Percentiles rank a stretch among this genome's conserved stretches.
These are phyloP conservation scores for Neurospora discreta DNA, from an alignment of 495 filamentous ascomycete genomes.

Conservation along the genomic window DNA sequence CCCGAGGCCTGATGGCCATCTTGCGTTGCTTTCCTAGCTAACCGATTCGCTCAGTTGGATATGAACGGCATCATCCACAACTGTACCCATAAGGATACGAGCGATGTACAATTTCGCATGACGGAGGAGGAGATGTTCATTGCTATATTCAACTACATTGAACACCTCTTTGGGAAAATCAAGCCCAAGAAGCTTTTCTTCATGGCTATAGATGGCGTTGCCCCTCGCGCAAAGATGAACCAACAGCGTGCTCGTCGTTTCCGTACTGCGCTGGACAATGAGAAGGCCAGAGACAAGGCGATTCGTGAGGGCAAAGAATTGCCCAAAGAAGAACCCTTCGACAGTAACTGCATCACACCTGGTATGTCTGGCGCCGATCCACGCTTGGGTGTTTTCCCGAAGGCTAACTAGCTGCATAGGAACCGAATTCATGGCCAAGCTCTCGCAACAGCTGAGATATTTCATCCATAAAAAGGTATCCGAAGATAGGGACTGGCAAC, in stretches of 20 bases:
- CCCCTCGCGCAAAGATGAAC: constrained; percentile 98
- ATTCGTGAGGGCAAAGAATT: constrained; percentile 78
- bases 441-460: constrained; percentile 90
- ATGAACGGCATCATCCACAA: constrained; percentile 99
- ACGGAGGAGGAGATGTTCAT: constrained; percentile 99
- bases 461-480: constrained; percentile 98
- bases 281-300: constrained; percentile 81
- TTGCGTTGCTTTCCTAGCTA: constrained; percentile 4
- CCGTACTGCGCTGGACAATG: constrained; percentile 84
- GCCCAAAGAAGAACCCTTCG: constrained; percentile 91
- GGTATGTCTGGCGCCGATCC: constrained; percentile 27
- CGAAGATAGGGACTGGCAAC: constrained; percentile 95
- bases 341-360: constrained; percentile 98
- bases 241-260: constrained; percentile 95
- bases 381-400: not conserved
- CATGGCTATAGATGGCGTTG: constrained; percentile 98
- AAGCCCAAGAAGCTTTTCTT: constrained; percentile 97
- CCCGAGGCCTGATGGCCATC: not conserved
- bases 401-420: constrained; percentile 5
- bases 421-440: constrained; percentile 95
- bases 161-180: constrained; percentile 97
- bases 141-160: constrained; percentile 99
- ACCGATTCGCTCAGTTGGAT: constrained; percentile 50
- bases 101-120: constrained; percentile 82
- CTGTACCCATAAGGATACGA: constrained; percentile 93